Base-by-base conservation (phyloP, 495 filamentous ascomycete genomes). In the Penicillium angulare region DNA sequence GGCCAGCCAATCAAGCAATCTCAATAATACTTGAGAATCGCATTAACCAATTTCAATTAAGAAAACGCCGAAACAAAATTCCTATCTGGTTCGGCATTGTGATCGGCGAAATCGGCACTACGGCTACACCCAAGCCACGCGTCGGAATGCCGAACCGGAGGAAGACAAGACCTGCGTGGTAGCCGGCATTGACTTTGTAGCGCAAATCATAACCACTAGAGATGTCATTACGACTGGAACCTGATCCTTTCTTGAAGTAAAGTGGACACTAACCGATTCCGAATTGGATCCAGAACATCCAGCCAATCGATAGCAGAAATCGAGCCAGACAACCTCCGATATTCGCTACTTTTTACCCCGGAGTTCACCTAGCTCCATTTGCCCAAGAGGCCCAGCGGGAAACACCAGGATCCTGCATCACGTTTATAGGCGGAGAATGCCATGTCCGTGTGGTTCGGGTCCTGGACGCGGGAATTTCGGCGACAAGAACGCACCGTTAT, bases 111-210 rank as follows among this genome's bases (percentile, higher is more conserved):
- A 61, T 38, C 59, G 55, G 59, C 45, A 45, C 20, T 23, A 35
- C 29, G n/a, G 47, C 21, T 22, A 34, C 35, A 36, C 20, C 13
- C 31, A 24, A 47, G 27, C n/a, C 12, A 26, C 36, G 39, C 36
- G 43, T 61, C 55, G 55, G 55, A 57, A 61, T 47, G 53, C 56
- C 60, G 56, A 63, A 59, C 26, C 59, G 59, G 53, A 60, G 50
- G 56, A 56, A 55, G 51, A 53, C 27, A 54, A 42, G 21, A 43
- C 27, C n/a, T n/a, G n/a, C n/a, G n/a, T n/a, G n/a, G n/a, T n/a
- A n/a, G n/a, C n/a, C 48, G 46, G 55, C 52, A 43, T 43, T 55
- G 43, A 23, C 35, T 39, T 47, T 58, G 49, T 48, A 31, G 54
- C 50, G 36, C 57, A 55, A 61, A 52, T 61, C 38, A 54, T 21